Evolutionary conservation across 305 asterid genomes (phyloP), one percentile per base, ranked within the genome.

Genomic region (Rubia peregrina): DNA sequence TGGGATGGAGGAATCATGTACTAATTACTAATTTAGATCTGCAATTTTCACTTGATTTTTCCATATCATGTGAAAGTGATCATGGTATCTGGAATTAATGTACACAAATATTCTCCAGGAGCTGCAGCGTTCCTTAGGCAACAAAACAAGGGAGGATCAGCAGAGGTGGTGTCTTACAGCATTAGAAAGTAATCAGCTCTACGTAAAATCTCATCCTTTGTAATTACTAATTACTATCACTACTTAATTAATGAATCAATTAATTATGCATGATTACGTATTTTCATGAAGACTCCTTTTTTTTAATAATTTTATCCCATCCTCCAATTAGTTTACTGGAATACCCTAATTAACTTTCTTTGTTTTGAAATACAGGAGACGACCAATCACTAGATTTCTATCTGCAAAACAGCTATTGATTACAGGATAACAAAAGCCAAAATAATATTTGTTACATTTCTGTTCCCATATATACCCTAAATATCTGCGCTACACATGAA

Each of bases 81-180:
- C 49, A 44, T 44, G 49, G 14, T 44, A 9, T 41, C 1, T 41
- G 9, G 44, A 9, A 41, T 41, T 9, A 9, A 41, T 41, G 44
- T 41, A 9, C 49, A 44, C 49, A 44, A 44, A 44, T 9, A 44
- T 44, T 48, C 14, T 48, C n/a, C 61, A 55, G 61, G 61, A 19
- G 26, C 26, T 55, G 61, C 61, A 16, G 61, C 11, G 3, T 55
- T 17, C 11, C 61, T 55, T 6, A n/a, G 22, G 24, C 61, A n/a
- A 5, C 30, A 26, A 26, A 55, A 55, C 61, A 55, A 3, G 61
- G 61, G 61, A 55, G 61, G 61, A 55, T 26, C 61, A n/a, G 24
- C 61, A n/a, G 61, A 55, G 61, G 61, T 5, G 10, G 61, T 55
- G 61, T 55, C 61, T n/a, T 55, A 55, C 61, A 55, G 61, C 61